A percentile compares a stretch with the other conserved stretches of the same genome.
These are phyloP conservation scores for Moricandia arvensis DNA, from an alignment of 345 rosid genomes.

Conservation along the genomic window DNA sequence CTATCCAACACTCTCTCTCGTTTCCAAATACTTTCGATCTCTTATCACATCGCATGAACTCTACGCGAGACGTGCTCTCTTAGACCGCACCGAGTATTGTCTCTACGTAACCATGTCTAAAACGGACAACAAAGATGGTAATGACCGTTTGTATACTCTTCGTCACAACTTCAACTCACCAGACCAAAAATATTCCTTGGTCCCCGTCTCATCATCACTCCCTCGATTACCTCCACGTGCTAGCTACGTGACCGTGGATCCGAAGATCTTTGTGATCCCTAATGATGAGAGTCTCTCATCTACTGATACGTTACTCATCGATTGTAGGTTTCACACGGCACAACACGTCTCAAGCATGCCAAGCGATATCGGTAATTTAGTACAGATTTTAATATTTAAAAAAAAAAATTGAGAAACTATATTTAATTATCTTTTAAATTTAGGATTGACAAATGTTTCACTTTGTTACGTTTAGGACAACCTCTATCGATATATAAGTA, in stretches of 20 bases:
- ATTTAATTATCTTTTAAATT: too few species aligned
- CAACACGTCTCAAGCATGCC: neutral
- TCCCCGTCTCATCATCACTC: neutral
- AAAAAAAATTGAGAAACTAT: too few species aligned
- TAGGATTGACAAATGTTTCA: too few species aligned
- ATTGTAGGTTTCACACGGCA: neutral
- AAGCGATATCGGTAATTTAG: neutral
- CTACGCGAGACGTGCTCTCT: neutral
- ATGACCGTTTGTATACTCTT: neutral
- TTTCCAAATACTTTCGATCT: neutral
- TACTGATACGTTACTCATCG: neutral
- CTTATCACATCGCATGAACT: neutral
- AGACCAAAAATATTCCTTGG: neutral
- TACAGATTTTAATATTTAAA: too few species aligned
- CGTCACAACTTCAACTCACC: neutral
- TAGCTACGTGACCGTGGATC: neutral
- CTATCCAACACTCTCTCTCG: neutral
- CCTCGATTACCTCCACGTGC: neutral
- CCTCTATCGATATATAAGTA: too few species aligned
- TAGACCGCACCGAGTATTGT: neutral
- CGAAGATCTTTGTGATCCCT: neutral
- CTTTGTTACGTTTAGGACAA: too few species aligned
- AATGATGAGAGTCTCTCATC: neutral
- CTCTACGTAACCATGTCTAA: neutral
- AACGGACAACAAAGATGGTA: neutral